These are phyloP conservation scores for Colletotrichum somersetense DNA, from an alignment of 2,329 filamentous ascomycete genomes.

Conservation along the genomic window DNA sequence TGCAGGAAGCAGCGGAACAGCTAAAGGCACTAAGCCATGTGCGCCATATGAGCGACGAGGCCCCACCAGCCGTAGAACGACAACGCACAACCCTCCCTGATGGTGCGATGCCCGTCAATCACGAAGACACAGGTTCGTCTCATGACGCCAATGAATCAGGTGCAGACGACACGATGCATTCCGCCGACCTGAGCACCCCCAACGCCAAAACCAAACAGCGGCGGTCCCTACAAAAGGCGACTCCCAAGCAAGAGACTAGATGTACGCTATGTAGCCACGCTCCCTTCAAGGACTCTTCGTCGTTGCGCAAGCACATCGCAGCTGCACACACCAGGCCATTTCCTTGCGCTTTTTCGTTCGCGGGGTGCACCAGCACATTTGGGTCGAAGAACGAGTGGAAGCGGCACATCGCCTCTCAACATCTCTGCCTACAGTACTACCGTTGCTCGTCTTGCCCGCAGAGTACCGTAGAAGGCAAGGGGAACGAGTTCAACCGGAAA, in stretches of 20 bases:
- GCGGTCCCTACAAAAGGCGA: slow-evolving; percentile 61
- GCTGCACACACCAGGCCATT: slow-evolving; percentile 81
- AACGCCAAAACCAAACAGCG: slow-evolving; percentile 58
- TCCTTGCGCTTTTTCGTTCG: slow-evolving; percentile 86
- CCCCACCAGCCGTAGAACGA: slow-evolving; percentile 46
- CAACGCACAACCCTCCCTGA: slow-evolving; percentile 57
- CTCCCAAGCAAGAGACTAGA: slow-evolving; percentile 70
- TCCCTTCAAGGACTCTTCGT: slow-evolving; percentile 76
- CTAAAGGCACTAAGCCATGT: slow-evolving; percentile 75
- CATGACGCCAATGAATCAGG: slow-evolving; percentile 56
- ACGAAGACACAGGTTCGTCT: slow-evolving; percentile 58
- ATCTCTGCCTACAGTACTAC: slow-evolving; percentile 78
- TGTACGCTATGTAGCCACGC: slow-evolving; percentile 73
- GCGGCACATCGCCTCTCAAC: slow-evolving; percentile 90
- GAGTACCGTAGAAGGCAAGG: slow-evolving; percentile 66
- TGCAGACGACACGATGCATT: slow-evolving; percentile 55
- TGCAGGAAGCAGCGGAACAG: slow-evolving; percentile 77
- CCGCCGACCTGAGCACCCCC: slow-evolving; percentile 51
- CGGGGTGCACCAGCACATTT: slow-evolving; percentile 86
- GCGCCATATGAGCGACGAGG: slow-evolving; percentile 56
- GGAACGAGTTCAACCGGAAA: slow-evolving; percentile 89
- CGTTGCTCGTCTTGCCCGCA: slow-evolving; percentile 72
- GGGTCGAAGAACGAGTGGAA: slow-evolving; percentile 99
- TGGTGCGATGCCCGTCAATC: slow-evolving; percentile 51
- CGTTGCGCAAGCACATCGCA: slow-evolving; percentile 75